Base-by-base conservation (phyloP, 129 eudicot genomes). In the Escallonia herrerae region DNA sequence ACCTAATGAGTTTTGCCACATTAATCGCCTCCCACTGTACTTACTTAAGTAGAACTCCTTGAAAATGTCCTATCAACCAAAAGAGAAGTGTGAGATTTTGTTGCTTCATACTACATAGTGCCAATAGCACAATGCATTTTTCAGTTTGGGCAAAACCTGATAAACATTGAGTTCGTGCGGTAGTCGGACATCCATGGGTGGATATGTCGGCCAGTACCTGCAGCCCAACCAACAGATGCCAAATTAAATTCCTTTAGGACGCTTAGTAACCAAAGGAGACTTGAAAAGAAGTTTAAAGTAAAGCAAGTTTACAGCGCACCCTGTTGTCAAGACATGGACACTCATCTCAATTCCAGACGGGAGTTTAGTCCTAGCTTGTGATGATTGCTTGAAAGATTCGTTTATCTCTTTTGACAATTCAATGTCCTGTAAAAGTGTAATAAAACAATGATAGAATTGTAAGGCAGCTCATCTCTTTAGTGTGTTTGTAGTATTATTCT, bases 1-100 rank as follows among this genome's bases (percentile, higher is more conserved):
- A 69, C 97, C 95, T 60, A 86, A 80, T 43, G 97, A 90, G 59
- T 86, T 86, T 73, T 90, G 97, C 91, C 95, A 90, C 95, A 90
- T 90, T 60, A 90, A 78, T 38, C 95, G 76, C 80, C 95, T 83
- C 40, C 97, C 95, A 67, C 88, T 86, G 49, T 90, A 79, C 72
- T 90, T 86, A 72, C 97, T 86, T 15, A 90, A 76, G 83, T 90
- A 90, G 63, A 90, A 90, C 77, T 90, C 97, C 76, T 83, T 90
- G 63, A 90, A 90, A 39, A 90, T 90, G 72, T 90, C 97, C 95
- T 90, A 69, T 45, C 47, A 12, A 10, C 40, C 37, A 12, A 33
- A 12, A 37, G 44, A 7, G 46, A 2, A 11, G 8, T 51, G 56
- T 51, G 56, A 45, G 56, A 51, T 51, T n/a, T n/a, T 53, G 2